A percentile compares a stretch with the other conserved stretches of the same genome.
Evolutionary conservation across 495 filamentous ascomycete species (phyloP).

Genomic region (Neurospora sp.): DNA sequence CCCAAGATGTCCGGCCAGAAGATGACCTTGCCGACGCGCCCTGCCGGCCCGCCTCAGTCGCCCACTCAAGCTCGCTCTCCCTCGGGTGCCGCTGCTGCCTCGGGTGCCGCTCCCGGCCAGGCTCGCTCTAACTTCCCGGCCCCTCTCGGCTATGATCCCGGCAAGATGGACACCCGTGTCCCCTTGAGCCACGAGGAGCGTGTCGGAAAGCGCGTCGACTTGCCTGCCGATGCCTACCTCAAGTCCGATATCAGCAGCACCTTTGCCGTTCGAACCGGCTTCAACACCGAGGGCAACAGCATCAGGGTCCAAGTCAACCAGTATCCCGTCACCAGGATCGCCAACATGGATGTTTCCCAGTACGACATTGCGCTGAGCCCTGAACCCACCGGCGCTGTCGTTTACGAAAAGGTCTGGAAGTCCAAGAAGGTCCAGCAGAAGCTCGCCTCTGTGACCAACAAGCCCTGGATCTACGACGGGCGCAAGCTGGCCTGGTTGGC

Average conservation of each 20-base stretch:
- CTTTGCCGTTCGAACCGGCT: conserved; percentile 34
- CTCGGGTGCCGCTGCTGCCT: not conserved
- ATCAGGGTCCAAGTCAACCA: conserved; percentile 61
- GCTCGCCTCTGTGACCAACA: conserved; percentile 24
- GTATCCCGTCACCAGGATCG: conserved; percentile 46
- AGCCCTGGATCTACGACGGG: conserved; percentile 64
- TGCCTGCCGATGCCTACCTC: conserved; percentile 35
- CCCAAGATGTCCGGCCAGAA: not conserved
- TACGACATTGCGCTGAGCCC: conserved; percentile 66
- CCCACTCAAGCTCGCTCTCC: not conserved
- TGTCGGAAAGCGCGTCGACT: conserved; percentile 31
- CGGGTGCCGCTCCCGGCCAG: not conserved
- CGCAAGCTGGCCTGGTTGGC: conserved; percentile 64
- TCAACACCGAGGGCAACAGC: conserved; percentile 47
- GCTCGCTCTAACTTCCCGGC: not conserved
- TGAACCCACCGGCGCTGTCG: conserved; percentile 50
- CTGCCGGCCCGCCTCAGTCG: not conserved
- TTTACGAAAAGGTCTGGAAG: conserved; percentile 62
- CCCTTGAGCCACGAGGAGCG: conserved; percentile 2
- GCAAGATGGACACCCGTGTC: conserved; percentile 6
- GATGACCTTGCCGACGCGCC: not conserved
- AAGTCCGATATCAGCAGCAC: not conserved
- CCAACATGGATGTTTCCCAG: conserved; percentile 53
- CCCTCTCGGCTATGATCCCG: conserved; percentile 22
- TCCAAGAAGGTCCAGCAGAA: conserved; percentile 43